These are phyloP conservation scores for Podospora comata DNA, from an alignment of 495 filamentous ascomycete species.

Conservation along the genomic window DNA sequence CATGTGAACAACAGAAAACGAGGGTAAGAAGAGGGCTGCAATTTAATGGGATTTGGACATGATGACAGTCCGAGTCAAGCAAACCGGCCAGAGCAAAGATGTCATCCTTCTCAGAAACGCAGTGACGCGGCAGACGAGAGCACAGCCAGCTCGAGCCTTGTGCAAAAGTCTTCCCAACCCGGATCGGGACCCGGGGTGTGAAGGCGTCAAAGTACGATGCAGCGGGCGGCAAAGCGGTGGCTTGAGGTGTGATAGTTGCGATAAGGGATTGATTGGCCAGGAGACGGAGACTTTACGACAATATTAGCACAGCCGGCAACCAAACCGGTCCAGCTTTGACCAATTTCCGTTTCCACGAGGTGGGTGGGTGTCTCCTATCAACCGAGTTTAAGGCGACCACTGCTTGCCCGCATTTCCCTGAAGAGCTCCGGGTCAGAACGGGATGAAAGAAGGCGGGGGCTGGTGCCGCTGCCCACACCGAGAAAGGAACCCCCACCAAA, in stretches of 20 bases:
- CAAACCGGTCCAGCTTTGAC: background rate
- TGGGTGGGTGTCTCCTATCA: no score
- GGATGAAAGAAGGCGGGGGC: background rate
- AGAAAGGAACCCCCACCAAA: background rate
- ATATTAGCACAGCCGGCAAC: background rate
- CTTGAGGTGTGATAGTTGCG: background rate
- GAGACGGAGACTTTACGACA: background rate
- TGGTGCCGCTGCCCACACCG: background rate
- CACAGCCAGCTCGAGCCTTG: background rate
- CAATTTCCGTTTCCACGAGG: background rate
- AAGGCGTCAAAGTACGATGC: background rate
- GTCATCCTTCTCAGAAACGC: no score
- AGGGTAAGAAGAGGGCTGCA: no score
- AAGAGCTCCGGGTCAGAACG: background rate
- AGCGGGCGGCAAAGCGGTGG: background rate
- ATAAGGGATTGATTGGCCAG: background rate
- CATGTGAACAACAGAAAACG: no score
- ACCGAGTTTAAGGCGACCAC: no score
- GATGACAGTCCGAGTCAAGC: no score
- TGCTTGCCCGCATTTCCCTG: background rate
- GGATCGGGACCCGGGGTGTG: background rate
- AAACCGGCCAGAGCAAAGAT: no score
- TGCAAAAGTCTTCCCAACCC: background rate
- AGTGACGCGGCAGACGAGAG: no score
- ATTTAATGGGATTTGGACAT: no score